These are phyloP conservation scores for Naganishia albida DNA, from an alignment of 1,284 basidiomycete genomes.

Conservation along the genomic window DNA sequence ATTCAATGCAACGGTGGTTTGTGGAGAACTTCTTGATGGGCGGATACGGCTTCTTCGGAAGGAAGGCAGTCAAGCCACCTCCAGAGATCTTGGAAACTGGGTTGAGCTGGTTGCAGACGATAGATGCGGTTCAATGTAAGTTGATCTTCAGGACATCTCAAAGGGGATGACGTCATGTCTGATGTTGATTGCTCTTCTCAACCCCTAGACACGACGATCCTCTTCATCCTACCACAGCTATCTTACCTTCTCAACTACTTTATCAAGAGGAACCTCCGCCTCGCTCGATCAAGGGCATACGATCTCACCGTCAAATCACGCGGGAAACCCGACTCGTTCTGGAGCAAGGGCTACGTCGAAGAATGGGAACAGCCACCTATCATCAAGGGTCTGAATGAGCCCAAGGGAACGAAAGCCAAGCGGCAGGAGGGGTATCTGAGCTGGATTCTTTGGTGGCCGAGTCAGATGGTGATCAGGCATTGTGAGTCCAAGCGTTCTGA, in stretches of 20 bases:
- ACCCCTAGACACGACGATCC: slow-evolving; percentile 69
- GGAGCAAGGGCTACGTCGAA: slow-evolving; percentile 75
- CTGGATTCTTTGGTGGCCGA: slow-evolving; percentile 59
- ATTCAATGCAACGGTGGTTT: slow-evolving; percentile 48
- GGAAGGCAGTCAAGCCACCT: slow-evolving; percentile 3
- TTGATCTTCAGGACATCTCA: neutral
- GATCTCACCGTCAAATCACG: slow-evolving; percentile 76
- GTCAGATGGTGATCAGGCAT: slow-evolving; percentile 59
- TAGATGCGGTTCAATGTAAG: slow-evolving; percentile 33
- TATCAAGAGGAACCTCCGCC: slow-evolving; percentile 71
- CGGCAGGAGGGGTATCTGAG: slow-evolving; percentile 45
- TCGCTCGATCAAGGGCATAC: slow-evolving; percentile 70
- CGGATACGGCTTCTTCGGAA: slow-evolving; percentile 31
- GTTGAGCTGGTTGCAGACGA: slow-evolving; percentile 32
- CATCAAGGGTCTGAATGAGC: slow-evolving; percentile 39
- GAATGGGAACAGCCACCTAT: slow-evolving; percentile 75
- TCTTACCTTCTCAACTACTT: slow-evolving; percentile 75
- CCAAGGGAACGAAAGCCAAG: slow-evolving; percentile 39
- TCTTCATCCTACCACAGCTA: slow-evolving; percentile 71
- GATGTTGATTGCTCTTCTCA: neutral
- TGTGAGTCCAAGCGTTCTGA: slow-evolving; percentile 50
- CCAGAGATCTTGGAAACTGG: slow-evolving; percentile 23
- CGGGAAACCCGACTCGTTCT: slow-evolving; percentile 77
- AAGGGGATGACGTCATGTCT: slow-evolving; percentile 12
- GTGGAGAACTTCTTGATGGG: slow-evolving; percentile 46